A percentile compares a stretch with the other conserved stretches of the same genome.
Conservation (phyloP, 2,329 filamentous ascomycete genomes). For the Xylaria sp. region DNA sequence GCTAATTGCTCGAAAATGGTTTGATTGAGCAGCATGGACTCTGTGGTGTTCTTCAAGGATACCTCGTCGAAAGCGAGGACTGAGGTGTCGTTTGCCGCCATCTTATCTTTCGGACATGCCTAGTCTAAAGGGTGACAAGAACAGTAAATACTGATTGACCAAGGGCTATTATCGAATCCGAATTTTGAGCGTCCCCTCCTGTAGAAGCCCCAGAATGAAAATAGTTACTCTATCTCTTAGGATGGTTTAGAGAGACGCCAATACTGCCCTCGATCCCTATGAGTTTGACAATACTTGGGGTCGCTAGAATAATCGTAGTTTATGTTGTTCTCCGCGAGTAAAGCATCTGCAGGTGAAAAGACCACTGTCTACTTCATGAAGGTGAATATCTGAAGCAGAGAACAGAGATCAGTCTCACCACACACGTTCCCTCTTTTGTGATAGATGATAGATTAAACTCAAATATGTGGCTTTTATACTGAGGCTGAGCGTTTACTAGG, state of each 20-base stretch:
- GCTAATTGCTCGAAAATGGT: conserved; percentile 48
- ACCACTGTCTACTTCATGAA: not conserved
- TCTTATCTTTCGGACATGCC: conserved; percentile 30
- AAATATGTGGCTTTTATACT: conserved; percentile 17
- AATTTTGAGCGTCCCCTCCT: not conserved
- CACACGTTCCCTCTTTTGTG: not conserved
- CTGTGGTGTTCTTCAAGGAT: conserved; percentile 41
- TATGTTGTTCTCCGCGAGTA: not conserved
- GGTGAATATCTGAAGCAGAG: not conserved
- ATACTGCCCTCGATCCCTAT: not conserved
- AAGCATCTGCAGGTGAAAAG: not conserved
- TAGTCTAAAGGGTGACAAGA: not conserved
- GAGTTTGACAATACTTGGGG: not conserved
- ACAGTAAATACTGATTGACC: not conserved
- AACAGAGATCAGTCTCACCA: not conserved
- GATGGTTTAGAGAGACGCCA: not conserved
- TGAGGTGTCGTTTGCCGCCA: conserved; percentile 45
- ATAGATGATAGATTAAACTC: not conserved
- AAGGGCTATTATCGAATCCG: not conserved
- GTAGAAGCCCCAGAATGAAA: no score
- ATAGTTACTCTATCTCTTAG: not conserved
- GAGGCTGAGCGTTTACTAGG: not conserved
- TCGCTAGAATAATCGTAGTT: not conserved
- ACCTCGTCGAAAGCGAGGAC: conserved; percentile 41
- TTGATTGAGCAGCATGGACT: conserved; percentile 36